These are phyloP conservation scores for Plicaturopsis crispa DNA, from an alignment of 768 basidiomycete species.

Conservation along the genomic window DNA sequence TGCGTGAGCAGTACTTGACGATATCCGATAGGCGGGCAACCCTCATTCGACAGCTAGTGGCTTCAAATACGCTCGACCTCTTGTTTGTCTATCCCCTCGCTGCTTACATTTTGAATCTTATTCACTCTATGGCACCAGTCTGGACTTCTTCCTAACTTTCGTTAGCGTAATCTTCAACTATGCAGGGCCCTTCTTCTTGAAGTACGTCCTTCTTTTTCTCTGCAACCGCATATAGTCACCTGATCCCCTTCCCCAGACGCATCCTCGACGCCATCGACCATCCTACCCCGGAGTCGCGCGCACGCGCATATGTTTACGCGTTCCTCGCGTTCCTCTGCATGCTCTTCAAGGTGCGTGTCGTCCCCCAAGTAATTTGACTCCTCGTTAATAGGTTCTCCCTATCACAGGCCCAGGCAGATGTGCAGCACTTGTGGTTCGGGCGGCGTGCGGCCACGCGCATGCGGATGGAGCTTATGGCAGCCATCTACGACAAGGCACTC, in stretches of 20 bases:
- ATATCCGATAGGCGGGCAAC: slow-evolving; percentile 12
- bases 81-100: no score
- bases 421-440: slow-evolving; percentile 37
- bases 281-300: slow-evolving; percentile 10
- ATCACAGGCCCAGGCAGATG: slow-evolving; percentile 22
- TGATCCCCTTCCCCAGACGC: slow-evolving; percentile 4
- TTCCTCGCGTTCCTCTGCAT: slow-evolving; percentile 35
- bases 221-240: not conserved
- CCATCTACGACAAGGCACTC: slow-evolving; percentile 49
- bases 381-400: slow-evolving; percentile 4
- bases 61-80: slow-evolving; percentile 30
- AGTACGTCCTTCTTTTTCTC: slow-evolving; percentile 11
- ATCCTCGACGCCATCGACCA: slow-evolving; percentile 30
- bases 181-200: slow-evolving; percentile 45
- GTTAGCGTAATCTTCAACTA: slow-evolving; percentile 39
- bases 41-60: slow-evolving; percentile 27
- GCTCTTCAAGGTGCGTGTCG: slow-evolving; percentile 26
- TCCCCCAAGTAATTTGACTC: not conserved
- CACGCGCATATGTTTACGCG: slow-evolving; percentile 43
- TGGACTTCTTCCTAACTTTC: slow-evolving; percentile 36
- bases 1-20: not conserved
- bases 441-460: slow-evolving; percentile 36
- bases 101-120: no score
- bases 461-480: slow-evolving; percentile 37
- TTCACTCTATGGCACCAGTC: no score